A percentile compares a stretch with the other conserved stretches of the same genome.
These are phyloP conservation scores for Aegilops umbellulata DNA, from an alignment of 176 grass and related monocot genomes.

Conservation along the genomic window DNA sequence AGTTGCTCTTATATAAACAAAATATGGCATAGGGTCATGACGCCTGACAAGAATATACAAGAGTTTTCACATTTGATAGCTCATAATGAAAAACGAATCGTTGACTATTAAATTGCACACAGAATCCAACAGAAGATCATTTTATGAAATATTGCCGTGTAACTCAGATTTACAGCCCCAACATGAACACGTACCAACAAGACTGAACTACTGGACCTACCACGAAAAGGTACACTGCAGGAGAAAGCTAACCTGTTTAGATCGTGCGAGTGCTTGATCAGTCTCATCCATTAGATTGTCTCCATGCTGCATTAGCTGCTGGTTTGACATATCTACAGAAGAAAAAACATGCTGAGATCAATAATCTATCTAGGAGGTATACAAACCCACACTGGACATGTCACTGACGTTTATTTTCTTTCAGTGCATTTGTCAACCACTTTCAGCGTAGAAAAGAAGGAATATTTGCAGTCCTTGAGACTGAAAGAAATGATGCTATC, in stretches of 20 bases:
- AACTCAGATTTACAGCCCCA: not conserved
- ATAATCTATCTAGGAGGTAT: not conserved
- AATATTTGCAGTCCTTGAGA: not conserved
- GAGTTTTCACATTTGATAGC: not conserved
- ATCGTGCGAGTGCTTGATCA: constrained; percentile 88
- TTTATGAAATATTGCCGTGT: not conserved
- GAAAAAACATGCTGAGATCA: not conserved
- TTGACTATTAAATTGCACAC: not conserved
- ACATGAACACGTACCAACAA: not conserved
- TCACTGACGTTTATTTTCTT: constrained; percentile 1
- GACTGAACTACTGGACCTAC: not conserved
- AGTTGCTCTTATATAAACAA: not conserved
- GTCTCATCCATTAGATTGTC: constrained; percentile 86
- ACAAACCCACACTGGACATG: constrained; percentile 9
- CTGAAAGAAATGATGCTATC: constrained; percentile 7
- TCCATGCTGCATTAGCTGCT: constrained; percentile 77
- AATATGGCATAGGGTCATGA: not conserved
- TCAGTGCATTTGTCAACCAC: not conserved
- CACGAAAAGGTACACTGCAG: not conserved
- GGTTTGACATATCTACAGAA: constrained; percentile 88
- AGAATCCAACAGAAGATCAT: not conserved
- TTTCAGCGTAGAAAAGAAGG: not conserved
- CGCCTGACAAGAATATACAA: not conserved
- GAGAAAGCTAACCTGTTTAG: constrained; percentile 49
- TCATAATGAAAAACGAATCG: too few relatives aligned